These are phyloP conservation scores for Claviceps citrina DNA, from an alignment of 2,329 filamentous ascomycete species.

Conservation along the genomic window DNA sequence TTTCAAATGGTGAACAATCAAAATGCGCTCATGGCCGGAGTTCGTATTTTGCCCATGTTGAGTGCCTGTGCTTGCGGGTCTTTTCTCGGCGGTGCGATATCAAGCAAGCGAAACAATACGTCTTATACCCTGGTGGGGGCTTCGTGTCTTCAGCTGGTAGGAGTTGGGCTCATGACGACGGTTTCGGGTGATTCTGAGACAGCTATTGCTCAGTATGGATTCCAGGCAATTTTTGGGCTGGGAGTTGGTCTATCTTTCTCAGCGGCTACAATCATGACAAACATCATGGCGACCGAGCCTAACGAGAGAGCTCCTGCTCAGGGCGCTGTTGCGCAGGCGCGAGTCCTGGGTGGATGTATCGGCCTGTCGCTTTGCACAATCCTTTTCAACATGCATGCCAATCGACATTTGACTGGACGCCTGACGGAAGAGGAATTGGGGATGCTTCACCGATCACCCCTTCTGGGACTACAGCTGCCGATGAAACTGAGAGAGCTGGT, in stretches of 20 bases:
- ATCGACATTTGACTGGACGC: slow-evolving; percentile 20
- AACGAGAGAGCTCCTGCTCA: slow-evolving; percentile 41
- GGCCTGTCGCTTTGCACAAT: slow-evolving; percentile 44
- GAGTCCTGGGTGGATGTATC: slow-evolving; percentile 43
- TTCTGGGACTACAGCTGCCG: slow-evolving; percentile 22
- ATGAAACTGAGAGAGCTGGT: slow-evolving; percentile 19
- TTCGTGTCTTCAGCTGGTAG: slow-evolving; percentile 35
- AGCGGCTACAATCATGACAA: slow-evolving; percentile 41
- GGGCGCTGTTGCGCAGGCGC: slow-evolving; percentile 42
- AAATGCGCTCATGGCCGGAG: slow-evolving; percentile 35
- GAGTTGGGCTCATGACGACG: slow-evolving; percentile 34
- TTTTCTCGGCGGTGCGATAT: slow-evolving; percentile 37
- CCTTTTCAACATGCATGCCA: slow-evolving; percentile 34
- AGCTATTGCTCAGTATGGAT: slow-evolving; percentile 33
- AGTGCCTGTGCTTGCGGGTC: slow-evolving; percentile 41
- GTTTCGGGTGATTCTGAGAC: slow-evolving; percentile 19
- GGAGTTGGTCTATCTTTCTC: slow-evolving; percentile 44
- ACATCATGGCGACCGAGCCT: slow-evolving; percentile 31
- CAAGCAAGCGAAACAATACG: slow-evolving; percentile 38
- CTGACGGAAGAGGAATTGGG: slow-evolving; percentile 24
- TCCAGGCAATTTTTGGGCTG: slow-evolving; percentile 40
- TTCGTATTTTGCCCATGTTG: slow-evolving; percentile 43
- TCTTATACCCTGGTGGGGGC: slow-evolving; percentile 34
- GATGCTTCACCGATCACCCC: slow-evolving; percentile 29
- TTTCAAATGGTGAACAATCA: slow-evolving; percentile 44